Evolutionary conservation across 164 flowering plant genomes (phyloP).

Genomic region (Sextonia rubra): DNA sequence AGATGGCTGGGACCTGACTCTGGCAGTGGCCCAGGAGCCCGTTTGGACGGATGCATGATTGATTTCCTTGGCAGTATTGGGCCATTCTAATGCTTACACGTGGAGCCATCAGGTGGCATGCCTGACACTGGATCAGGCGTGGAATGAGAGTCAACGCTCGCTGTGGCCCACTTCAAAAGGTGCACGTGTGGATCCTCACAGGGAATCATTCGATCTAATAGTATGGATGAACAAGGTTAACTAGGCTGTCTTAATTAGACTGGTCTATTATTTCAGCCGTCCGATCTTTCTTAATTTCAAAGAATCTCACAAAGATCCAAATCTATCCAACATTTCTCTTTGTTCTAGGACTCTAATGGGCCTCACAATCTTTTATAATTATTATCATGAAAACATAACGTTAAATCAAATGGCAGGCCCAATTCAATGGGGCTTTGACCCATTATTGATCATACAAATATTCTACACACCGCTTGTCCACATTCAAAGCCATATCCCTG

Average conservation of each 20-base stretch:
- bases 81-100: background rate
- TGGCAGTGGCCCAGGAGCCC: background rate
- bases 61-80: background rate
- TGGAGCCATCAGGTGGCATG: background rate
- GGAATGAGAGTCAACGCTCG: background rate
- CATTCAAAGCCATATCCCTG: no score
- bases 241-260: background rate
- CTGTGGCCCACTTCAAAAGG: background rate
- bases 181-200: constrained; percentile 3
- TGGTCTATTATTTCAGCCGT: no score
- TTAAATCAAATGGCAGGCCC: no score
- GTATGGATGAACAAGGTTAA: background rate
- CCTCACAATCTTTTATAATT: no score
- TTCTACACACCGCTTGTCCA: no score
- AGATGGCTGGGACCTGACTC: background rate
- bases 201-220: background rate
- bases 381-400: no score
- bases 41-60: background rate
- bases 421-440: no score
- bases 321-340: no score
- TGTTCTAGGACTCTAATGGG: no score
- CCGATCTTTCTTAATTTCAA: no score
- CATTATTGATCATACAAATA: no score
- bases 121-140: background rate
- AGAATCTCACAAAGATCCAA: no score